Percentiles rank a stretch among this genome's conserved stretches.
Conservation (phyloP, 2,329 filamentous ascomycete genomes). For the Penicillium sp. region DNA sequence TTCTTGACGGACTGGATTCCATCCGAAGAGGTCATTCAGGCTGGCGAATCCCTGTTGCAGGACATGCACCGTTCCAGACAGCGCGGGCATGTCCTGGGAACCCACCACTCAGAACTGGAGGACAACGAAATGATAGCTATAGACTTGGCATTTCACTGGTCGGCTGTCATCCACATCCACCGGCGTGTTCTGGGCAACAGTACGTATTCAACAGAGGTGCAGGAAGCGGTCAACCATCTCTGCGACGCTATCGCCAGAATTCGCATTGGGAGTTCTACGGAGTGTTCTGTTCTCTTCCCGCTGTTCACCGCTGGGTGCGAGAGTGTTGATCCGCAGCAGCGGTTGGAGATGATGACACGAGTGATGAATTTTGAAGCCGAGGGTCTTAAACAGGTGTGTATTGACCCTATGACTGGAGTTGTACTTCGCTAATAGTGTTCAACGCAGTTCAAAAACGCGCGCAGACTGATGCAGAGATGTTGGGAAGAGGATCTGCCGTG, state of each 20-base stretch:
- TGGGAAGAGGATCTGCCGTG: slow-evolving; percentile 36
- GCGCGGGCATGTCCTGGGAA: slow-evolving; percentile 34
- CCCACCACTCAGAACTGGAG: slow-evolving; percentile 38
- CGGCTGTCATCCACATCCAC: slow-evolving; percentile 70
- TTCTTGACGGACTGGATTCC: slow-evolving; percentile 58
- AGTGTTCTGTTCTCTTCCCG: slow-evolving; percentile 72
- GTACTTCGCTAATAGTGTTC: neutral
- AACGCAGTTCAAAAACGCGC: slow-evolving; percentile 37
- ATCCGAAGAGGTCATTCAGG: slow-evolving; percentile 48
- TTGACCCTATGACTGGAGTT: neutral
- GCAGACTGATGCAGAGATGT: slow-evolving; percentile 37
- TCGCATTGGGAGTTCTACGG: slow-evolving; percentile 63
- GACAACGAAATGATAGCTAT: slow-evolving; percentile 56
- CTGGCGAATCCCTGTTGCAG: slow-evolving; percentile 57
- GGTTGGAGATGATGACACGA: slow-evolving; percentile 60
- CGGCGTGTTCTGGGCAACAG: slow-evolving; percentile 66
- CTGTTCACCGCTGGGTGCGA: slow-evolving; percentile 82
- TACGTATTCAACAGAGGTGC: slow-evolving; percentile 57
- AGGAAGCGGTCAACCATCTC: slow-evolving; percentile 60
- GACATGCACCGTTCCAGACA: slow-evolving; percentile 57
- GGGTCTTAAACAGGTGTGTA: slow-evolving; percentile 69
- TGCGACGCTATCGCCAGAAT: slow-evolving; percentile 60
- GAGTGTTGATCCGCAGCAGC: slow-evolving; percentile 53
- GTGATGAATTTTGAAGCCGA: slow-evolving; percentile 66
- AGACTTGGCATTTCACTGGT: slow-evolving; percentile 76